Evolutionary conservation across 371 early-diverging fungal genomes (phyloP).

Genomic region (Blakeslea trispora): DNA sequence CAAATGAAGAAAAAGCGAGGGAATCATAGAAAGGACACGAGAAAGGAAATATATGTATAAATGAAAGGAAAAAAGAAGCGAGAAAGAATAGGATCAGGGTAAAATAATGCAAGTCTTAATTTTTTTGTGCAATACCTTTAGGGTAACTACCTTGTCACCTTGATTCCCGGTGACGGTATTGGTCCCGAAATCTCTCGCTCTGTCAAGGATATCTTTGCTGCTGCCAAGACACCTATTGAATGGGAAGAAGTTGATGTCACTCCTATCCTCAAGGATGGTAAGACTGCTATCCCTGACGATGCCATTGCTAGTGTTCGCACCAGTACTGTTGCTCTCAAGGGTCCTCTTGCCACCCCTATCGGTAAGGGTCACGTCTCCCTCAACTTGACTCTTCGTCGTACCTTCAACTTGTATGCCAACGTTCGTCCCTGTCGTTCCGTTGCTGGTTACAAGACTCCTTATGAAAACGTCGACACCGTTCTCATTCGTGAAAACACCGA

Average conservation of each 20-base stretch:
- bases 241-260: conserved; percentile 97
- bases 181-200: conserved; percentile 97
- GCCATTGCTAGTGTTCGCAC: conserved; percentile 89
- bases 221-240: conserved; percentile 93
- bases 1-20: not conserved
- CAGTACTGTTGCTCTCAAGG: conserved; percentile 97
- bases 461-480: conserved; percentile 96
- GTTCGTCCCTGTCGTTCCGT: conserved; percentile 97
- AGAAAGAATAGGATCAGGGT: not conserved
- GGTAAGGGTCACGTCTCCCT: conserved; percentile 99
- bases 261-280: conserved; percentile 89
- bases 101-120: not conserved
- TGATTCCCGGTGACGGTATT: conserved; percentile 99
- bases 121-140: too few species aligned
- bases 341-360: conserved; percentile 96
- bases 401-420: conserved; percentile 98
- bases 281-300: conserved; percentile 91
- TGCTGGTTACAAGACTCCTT: conserved; percentile 93
- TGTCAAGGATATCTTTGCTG: conserved; percentile 91
- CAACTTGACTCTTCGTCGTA: conserved; percentile 96
- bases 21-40: not conserved
- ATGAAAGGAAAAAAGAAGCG: not conserved
- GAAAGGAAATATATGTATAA: not conserved
- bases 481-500: conserved; percentile 99
- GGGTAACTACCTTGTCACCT: conserved; percentile 86